Percentiles rank a stretch among this genome's conserved stretches.
These are phyloP conservation scores for Leonotis leonurus DNA, from an alignment of 257 asterid genomes.

Conservation along the genomic window DNA sequence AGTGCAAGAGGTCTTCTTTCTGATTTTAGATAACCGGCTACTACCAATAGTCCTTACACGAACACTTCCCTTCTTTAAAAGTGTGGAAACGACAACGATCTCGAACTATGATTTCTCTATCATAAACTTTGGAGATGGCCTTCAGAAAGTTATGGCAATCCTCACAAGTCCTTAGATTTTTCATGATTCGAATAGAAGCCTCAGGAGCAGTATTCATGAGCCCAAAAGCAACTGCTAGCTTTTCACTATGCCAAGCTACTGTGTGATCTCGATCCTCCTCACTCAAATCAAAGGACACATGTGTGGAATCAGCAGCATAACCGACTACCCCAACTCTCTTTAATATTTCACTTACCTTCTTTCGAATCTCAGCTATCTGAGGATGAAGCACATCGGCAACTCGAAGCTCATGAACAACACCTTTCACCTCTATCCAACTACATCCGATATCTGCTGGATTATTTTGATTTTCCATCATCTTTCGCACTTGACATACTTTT, in stretches of 20 bases:
- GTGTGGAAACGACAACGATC: slow-evolving; percentile 53
- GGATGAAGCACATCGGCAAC: slow-evolving; percentile 58
- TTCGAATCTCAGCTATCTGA: slow-evolving; percentile 37
- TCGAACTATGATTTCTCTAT: slow-evolving; percentile 47
- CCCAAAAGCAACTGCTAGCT: slow-evolving; percentile 56
- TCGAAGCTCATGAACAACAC: slow-evolving; percentile 53
- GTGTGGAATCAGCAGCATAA: slow-evolving; percentile 38
- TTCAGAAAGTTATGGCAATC: slow-evolving; percentile 55
- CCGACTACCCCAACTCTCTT: slow-evolving; percentile 35
- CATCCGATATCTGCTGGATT: slow-evolving; percentile 44
- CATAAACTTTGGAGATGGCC: slow-evolving; percentile 51
- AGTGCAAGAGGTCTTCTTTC: not conserved
- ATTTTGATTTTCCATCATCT: slow-evolving; percentile 32
- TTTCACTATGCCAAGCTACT: slow-evolving; percentile 66
- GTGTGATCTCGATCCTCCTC: slow-evolving; percentile 64
- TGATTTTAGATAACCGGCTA: not conserved
- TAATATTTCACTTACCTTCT: slow-evolving; percentile 39
- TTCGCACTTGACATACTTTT: slow-evolving; percentile 36
- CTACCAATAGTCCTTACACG: slow-evolving; percentile 61
- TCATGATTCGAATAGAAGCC: slow-evolving; percentile 36
- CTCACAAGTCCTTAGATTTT: slow-evolving; percentile 55
- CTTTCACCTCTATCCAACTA: slow-evolving; percentile 66
- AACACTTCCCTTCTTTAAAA: slow-evolving; percentile 45
- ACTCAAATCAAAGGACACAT: slow-evolving; percentile 47
- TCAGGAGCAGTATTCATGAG: slow-evolving; percentile 32